Percentiles rank a stretch among this genome's conserved stretches.
Conservation (phyloP, 2,329 filamentous ascomycete species). For the Fusarium torreyae region DNA sequence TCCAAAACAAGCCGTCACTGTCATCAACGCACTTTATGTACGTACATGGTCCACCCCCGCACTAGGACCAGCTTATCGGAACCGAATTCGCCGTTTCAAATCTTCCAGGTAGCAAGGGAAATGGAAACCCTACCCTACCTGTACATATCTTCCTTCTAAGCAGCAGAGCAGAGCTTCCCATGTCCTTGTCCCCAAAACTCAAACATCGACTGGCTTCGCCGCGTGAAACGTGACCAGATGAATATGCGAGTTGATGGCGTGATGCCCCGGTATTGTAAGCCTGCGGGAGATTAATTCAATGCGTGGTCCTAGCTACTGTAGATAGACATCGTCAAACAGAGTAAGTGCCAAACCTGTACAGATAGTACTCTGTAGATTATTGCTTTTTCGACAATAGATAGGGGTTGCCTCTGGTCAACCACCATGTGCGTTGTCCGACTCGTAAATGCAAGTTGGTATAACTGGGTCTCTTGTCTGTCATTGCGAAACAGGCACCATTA, state of each 20-base stretch:
- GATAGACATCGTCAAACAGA: background rate
- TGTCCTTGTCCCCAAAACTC: constrained; percentile 26
- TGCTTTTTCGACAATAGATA: constrained; percentile 11
- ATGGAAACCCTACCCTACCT: constrained; percentile 4
- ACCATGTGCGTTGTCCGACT: constrained; percentile 1
- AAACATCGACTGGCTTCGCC: constrained; percentile 29
- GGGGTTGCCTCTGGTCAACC: constrained; percentile 10
- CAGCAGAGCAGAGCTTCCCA: constrained; percentile 21
- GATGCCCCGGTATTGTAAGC: constrained; percentile 37
- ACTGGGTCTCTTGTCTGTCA: constrained; percentile 12
- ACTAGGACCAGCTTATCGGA: constrained; percentile 47
- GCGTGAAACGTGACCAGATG: constrained; percentile 47
- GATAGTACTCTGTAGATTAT: background rate
- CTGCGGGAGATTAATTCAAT: constrained; percentile 47
- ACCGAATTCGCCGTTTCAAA: constrained; percentile 42
- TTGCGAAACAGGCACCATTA: constrained; percentile 35
- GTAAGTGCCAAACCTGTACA: constrained; percentile 13
- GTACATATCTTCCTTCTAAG: constrained; percentile 2
- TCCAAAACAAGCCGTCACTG: constrained; percentile 29
- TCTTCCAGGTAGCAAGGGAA: constrained; percentile 22
- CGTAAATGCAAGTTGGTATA: constrained; percentile 5
- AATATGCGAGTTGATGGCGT: constrained; percentile 48
- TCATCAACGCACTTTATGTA: constrained; percentile 32
- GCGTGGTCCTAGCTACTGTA: constrained; percentile 19
- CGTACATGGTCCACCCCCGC: constrained; percentile 49